A percentile compares a stretch with the other conserved stretches of the same genome.
Evolutionary conservation across 1,284 basidiomycete genomes (phyloP).

Genomic region (Ganoderma leucocontextum): DNA sequence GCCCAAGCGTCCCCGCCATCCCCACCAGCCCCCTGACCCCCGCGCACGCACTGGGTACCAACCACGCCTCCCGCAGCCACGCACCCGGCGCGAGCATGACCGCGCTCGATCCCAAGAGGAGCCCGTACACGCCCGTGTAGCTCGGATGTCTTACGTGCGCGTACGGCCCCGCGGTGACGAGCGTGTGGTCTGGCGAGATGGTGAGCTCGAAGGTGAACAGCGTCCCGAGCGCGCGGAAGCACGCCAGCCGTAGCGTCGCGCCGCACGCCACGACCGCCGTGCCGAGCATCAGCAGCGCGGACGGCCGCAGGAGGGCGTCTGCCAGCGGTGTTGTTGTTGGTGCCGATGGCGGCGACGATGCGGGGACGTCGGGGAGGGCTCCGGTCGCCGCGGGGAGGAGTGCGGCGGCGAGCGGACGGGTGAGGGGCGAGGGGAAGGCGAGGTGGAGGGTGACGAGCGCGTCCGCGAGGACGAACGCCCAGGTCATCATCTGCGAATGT

Average conservation of each 20-base stretch:
- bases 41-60: slow-evolving; percentile 22
- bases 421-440: slow-evolving; percentile 32
- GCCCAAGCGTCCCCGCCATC: neutral
- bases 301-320: slow-evolving; percentile 22
- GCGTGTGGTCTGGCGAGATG: slow-evolving; percentile 38
- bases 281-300: slow-evolving; percentile 33
- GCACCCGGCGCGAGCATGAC: slow-evolving; percentile 37
- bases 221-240: slow-evolving; percentile 39
- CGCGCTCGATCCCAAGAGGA: slow-evolving; percentile 37
- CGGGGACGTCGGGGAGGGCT: neutral
- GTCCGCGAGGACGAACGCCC: slow-evolving; percentile 37
- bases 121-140: slow-evolving; percentile 41
- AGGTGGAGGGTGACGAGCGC: slow-evolving; percentile 34
- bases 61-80: slow-evolving; percentile 39
- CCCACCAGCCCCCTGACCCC: slow-evolving; percentile 40
- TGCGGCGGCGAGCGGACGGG: slow-evolving; percentile 20
- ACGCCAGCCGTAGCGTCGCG: slow-evolving; percentile 35
- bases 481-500: slow-evolving; percentile 37
- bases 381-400: slow-evolving; percentile 25
- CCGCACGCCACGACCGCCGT: slow-evolving; percentile 30
- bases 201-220: slow-evolving; percentile 44
- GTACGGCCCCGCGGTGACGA: slow-evolving; percentile 42
- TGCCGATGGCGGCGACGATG: neutral
- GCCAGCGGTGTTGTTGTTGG: neutral
- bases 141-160: slow-evolving; percentile 42